Evolutionary conservation across 257 asterid species (phyloP).

Genomic region (Voacanga thouarsii): DNA sequence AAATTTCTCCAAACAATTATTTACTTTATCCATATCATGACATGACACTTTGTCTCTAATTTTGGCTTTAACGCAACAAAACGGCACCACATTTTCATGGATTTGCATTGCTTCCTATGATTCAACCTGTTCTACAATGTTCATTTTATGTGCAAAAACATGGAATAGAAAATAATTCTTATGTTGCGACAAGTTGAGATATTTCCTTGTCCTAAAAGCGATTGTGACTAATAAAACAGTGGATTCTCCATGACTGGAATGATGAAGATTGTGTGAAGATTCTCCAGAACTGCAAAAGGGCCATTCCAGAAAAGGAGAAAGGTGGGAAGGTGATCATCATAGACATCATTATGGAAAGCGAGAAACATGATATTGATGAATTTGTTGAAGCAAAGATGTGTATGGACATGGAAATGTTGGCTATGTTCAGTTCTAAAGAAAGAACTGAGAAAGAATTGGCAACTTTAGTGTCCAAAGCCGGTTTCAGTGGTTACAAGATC

Average conservation of each 20-base stretch:
- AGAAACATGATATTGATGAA: neutral
- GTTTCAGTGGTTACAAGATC: slow-evolving; percentile 13
- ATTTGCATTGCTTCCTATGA: too few relatives aligned
- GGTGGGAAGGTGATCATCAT: slow-evolving; percentile 18
- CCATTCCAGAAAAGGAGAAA: slow-evolving; percentile 13
- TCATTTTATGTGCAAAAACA: too few relatives aligned
- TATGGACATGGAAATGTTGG: slow-evolving; percentile 14
- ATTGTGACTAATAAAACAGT: neutral
- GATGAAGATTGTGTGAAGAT: neutral
- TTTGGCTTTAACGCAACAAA: too few relatives aligned
- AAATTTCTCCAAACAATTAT: too few relatives aligned
- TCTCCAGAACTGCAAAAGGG: slow-evolving; percentile 1
- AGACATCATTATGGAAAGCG: neutral
- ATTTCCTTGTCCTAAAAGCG: neutral
- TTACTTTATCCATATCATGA: too few relatives aligned
- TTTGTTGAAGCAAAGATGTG: neutral
- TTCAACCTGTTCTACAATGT: too few relatives aligned
- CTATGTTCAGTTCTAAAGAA: neutral
- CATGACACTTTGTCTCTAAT: too few relatives aligned
- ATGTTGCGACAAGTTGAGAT: too few relatives aligned
- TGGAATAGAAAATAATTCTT: too few relatives aligned
- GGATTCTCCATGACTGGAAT: neutral
- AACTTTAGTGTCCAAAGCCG: neutral
- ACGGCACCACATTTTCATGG: too few relatives aligned
- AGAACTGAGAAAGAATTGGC: neutral